Conservation (phyloP, 192 early-diverging fungal genomes). For the Coemansia furcata region DNA sequence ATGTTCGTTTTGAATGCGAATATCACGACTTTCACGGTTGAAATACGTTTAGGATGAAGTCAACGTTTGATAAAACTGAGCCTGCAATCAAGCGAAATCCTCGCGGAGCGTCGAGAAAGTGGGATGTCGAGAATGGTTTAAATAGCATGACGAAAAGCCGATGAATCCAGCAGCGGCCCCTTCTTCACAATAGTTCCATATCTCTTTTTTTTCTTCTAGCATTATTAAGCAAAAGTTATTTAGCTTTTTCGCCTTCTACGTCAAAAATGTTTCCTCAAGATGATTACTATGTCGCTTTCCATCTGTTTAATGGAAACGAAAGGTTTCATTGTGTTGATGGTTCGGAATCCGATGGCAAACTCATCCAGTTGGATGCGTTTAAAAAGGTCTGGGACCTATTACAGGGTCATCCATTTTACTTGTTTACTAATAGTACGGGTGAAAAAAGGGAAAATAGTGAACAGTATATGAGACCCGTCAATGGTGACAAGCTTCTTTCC, state of each 20-base stretch:
- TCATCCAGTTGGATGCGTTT: not conserved
- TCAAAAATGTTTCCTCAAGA: not conserved
- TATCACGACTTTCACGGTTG: too few species aligned
- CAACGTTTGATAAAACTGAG: not conserved
- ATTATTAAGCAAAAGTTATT: not conserved
- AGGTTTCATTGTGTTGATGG: not conserved
- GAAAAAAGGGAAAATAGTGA: not conserved
- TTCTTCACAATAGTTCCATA: not conserved
- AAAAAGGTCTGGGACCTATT: not conserved
- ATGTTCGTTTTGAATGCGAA: not conserved
- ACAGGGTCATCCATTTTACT: not conserved
- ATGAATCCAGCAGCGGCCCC: not conserved
- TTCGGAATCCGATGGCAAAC: not conserved
- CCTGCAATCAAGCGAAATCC: not conserved
- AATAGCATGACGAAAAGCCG: not conserved
- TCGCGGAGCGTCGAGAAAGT: not conserved
- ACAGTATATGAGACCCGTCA: not conserved
- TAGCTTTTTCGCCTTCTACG: not conserved
- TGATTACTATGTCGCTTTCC: not conserved
- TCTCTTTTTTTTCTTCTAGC: not conserved
- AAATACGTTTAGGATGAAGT: too few species aligned
- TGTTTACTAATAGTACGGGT: not conserved
- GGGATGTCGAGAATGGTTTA: not conserved
- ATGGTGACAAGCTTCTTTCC: not conserved
- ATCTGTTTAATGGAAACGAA: not conserved